Evolutionary conservation across 305 asterid species (phyloP).

Genomic region (Caryopteris hybrid): DNA sequence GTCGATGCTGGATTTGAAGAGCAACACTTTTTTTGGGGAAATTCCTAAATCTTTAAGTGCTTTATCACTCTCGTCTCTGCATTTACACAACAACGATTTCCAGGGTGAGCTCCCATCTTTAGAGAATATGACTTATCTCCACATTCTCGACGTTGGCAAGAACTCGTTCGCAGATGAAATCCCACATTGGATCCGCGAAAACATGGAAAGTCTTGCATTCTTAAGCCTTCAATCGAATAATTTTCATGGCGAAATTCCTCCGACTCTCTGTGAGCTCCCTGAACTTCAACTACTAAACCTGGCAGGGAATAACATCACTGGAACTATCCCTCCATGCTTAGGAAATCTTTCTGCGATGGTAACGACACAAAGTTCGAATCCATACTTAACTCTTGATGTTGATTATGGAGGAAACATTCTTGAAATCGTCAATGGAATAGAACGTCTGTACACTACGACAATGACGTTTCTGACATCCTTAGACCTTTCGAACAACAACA

Average conservation of each 20-base stretch:
- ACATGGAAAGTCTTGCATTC: not conserved
- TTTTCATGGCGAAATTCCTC: conserved; percentile 10
- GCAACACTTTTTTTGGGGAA: conserved; percentile 1
- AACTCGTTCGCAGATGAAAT: conserved; percentile 3
- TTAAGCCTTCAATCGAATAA: conserved; percentile 4
- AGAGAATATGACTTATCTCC: not conserved
- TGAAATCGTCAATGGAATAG: conserved; percentile 11
- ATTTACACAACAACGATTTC: conserved; percentile 11
- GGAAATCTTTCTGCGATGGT: conserved; percentile 16
- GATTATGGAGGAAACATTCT: conserved; percentile 19
- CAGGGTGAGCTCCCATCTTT: conserved; percentile 7
- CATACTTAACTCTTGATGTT: conserved; percentile 11
- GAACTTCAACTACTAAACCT: conserved; percentile 14
- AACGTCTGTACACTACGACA: conserved; percentile 15
- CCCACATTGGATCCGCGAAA: conserved; percentile 10
- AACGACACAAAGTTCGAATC: not conserved
- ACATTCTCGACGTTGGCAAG: not conserved
- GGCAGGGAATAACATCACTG: conserved; percentile 7
- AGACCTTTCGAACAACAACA: conserved; percentile 1
- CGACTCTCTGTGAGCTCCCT: not conserved
- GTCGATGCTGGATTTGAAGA: conserved; percentile 14
- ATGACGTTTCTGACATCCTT: conserved; percentile 17
- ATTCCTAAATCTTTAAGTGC: not conserved
- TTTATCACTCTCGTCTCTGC: not conserved
- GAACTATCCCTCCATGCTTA: conserved; percentile 8